A percentile compares a stretch with the other conserved stretches of the same genome.
These are phyloP conservation scores for Amaranthus palmeri DNA, from an alignment of 148 eudicot species.

Conservation along the genomic window DNA sequence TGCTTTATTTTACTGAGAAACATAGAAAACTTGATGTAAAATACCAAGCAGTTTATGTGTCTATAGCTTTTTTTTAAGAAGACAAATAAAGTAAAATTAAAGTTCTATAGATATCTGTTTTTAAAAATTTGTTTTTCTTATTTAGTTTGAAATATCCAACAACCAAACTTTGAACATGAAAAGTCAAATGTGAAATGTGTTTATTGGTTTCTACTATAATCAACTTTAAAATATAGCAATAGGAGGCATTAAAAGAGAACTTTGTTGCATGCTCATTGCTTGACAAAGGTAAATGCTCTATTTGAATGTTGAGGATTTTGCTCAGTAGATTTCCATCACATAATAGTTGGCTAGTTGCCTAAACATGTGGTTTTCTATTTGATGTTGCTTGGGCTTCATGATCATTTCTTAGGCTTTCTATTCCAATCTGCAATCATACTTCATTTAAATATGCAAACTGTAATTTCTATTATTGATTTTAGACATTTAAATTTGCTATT, in stretches of 20 bases:
- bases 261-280: not conserved
- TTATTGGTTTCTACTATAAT: not conserved
- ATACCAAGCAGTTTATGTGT: no score
- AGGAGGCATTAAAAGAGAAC: not conserved
- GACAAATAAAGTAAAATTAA: not conserved
- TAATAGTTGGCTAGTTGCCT: not conserved
- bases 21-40: no score
- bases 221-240: no score
- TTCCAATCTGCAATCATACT: not conserved
- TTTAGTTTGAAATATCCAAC: no score
- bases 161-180: no score
- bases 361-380: not conserved
- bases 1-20: no score
- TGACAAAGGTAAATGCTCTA: not conserved
- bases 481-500: slow-evolving; percentile 19
- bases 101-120: no score
- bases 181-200: not conserved
- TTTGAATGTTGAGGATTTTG: not conserved
- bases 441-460: not conserved
- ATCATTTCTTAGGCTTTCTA: not conserved
- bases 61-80: no score
- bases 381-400: not conserved
- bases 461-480: slow-evolving; percentile 1
- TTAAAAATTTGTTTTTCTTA: no score
- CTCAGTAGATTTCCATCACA: not conserved